Conservation (phyloP, 1,284 basidiomycete species). For the Irpex rosettiformis region DNA sequence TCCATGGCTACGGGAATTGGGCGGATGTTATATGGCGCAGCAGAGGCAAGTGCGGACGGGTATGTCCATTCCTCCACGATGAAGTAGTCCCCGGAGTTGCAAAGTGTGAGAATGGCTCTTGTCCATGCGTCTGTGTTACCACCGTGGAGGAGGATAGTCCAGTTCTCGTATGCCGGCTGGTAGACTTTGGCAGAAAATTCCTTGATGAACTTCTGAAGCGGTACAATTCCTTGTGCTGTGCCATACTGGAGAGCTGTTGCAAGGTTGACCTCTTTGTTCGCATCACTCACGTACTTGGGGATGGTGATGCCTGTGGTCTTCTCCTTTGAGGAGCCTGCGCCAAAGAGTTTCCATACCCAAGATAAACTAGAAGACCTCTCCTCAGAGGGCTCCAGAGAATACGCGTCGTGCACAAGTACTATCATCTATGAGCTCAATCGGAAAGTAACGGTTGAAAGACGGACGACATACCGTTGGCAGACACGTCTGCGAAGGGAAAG, state of each 20-base stretch:
- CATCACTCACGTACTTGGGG: slow-evolving; percentile 49
- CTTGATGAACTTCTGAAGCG: slow-evolving; percentile 49
- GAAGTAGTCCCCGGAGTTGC: slow-evolving; percentile 72
- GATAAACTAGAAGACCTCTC: slow-evolving; percentile 34
- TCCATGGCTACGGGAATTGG: slow-evolving; percentile 70
- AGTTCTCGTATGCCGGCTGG: slow-evolving; percentile 69
- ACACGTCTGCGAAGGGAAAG: slow-evolving; percentile 61
- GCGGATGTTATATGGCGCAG: slow-evolving; percentile 45
- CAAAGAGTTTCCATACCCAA: slow-evolving; percentile 71
- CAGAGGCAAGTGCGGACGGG: slow-evolving; percentile 45
- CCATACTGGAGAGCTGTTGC: slow-evolving; percentile 73
- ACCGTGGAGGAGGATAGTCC: slow-evolving; percentile 56
- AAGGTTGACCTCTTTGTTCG: slow-evolving; percentile 56
- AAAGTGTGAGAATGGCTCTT: slow-evolving; percentile 51
- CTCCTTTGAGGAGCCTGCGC: slow-evolving; percentile 34
- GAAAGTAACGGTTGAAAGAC: neutral
- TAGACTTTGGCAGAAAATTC: slow-evolving; percentile 64
- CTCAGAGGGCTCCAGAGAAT: slow-evolving; percentile 27
- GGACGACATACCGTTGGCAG: slow-evolving; percentile 42
- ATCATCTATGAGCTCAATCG: neutral
- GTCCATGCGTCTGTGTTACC: slow-evolving; percentile 81
- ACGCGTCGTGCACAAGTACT: slow-evolving; percentile 36
- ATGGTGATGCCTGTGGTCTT: slow-evolving; percentile 52
- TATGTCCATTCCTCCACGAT: slow-evolving; percentile 75
- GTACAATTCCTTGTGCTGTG: slow-evolving; percentile 50